Base-by-base conservation (phyloP, 2,329 filamentous ascomycete genomes). In the Epichloe scottii region DNA sequence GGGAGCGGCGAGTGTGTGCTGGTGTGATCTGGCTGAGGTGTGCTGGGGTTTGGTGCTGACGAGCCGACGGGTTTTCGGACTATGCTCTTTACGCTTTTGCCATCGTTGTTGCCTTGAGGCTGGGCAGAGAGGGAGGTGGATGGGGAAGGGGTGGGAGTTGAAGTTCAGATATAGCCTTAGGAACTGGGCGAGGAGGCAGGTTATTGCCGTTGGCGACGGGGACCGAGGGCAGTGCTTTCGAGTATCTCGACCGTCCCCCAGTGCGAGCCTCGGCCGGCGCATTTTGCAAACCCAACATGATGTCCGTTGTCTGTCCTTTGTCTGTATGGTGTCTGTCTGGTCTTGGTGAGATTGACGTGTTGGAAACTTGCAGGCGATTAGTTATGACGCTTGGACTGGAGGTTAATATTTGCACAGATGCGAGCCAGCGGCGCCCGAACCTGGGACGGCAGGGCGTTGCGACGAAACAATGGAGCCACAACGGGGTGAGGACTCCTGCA, bases 191-290 rank as follows among this genome's bases (percentile, higher is more conserved):
- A 21, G 55, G 58, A 30, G 54, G 50, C 37, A 59, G 55, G 23
- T 48, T 54, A 41, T 51, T 48, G 37, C 50, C 50, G 49, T 59
- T 51, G 46, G 53, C 51, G 49, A 56, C 56, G 49, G 77, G 75
- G 59, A 74, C 73, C 51, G 70, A 67, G 35, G 77, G 77, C 56
- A 81, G 66, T 35, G 75, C 76, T 66, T 81, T 81, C 60, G 77
- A 79, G 65, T 77, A 78, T 62, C 76, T 75, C 58, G 77, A 79
- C 50, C 69, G 66, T 58, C 74, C 74, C 55, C 60, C 63, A 7
- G 48, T 60, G 37, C 37, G 19, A 39, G 44, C 12, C 41, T 48
- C 12, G 15, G 23, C 40, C 35, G 43, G 23, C 42, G 17, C 14
- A 35, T 15, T 23, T 41, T 26, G 49, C 19, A 51, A 30, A 17